Conservation (phyloP, 2,329 filamentous ascomycete genomes). For the Sclerotinia nivalis region DNA sequence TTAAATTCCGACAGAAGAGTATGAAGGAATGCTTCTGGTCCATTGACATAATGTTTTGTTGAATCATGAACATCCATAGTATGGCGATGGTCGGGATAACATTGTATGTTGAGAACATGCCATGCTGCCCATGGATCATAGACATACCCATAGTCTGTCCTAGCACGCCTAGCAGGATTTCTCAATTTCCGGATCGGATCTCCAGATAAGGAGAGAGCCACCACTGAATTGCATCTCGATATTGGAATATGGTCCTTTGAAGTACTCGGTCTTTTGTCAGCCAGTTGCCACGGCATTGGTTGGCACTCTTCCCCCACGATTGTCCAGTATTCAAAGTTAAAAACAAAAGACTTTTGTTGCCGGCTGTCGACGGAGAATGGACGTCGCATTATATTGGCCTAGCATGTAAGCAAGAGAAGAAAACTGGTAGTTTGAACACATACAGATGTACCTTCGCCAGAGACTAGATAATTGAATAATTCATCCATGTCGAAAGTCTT, state of each 20-base stretch:
- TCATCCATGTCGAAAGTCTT: constrained; percentile 63
- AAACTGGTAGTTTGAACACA: constrained; percentile 38
- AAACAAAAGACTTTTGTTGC: constrained; percentile 59
- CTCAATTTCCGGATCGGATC: constrained; percentile 51
- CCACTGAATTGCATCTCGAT: constrained; percentile 58
- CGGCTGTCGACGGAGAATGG: constrained; percentile 43
- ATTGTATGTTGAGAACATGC: constrained; percentile 60
- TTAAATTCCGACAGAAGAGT: constrained; percentile 60
- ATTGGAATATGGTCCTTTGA: constrained; percentile 56
- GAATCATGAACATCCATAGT: constrained; percentile 57
- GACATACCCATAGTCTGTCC: constrained; percentile 51
- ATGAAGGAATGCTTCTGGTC: constrained; percentile 61
- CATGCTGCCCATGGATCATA: constrained; percentile 61
- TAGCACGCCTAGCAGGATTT: constrained; percentile 51
- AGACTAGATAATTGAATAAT: constrained; percentile 55
- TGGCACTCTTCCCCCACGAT: constrained; percentile 56
- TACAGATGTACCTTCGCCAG: constrained; percentile 49
- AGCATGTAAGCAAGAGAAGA: constrained; percentile 4
- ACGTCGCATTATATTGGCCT: constrained; percentile 30
- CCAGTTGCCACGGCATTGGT: constrained; percentile 61
- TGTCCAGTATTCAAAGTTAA: constrained; percentile 66
- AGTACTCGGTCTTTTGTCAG: constrained; percentile 47
- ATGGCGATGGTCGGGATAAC: constrained; percentile 59
- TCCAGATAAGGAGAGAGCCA: constrained; percentile 59
- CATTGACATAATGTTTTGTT: constrained; percentile 57